Evolutionary conservation across 768 basidiomycete species (phyloP), one percentile per base, ranked within the genome.

Genomic region (Epithele typhae): DNA sequence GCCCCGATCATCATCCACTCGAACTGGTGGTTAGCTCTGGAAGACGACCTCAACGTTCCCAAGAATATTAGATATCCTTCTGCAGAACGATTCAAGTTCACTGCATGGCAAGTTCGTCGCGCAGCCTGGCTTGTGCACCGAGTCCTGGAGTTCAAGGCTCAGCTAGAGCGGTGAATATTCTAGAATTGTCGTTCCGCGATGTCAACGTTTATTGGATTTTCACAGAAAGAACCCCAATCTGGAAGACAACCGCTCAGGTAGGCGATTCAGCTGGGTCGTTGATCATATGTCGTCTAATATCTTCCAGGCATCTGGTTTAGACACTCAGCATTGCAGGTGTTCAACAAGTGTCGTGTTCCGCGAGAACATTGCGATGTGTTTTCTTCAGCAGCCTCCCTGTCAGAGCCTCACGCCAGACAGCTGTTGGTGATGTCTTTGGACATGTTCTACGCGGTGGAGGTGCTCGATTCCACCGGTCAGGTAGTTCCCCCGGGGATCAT

Each of bases 11-110:
- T 88, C 45, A 68, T 98, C 54, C 86, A 97, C 63, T 94, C 92
- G 3, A 97, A 96, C 60, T 97, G 93, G 93, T 97, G 94, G 94
- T 71, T 96, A 19, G 73, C 90, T 2, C 87, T 93, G 61, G 70
- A 75, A 35, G 82, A 94, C 51, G 92, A 96, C 64, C 59, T 74
- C 2, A 68, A 59, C 17, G 74, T 88, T 35, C 92, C 84, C 7
- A 64, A 60, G 6, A 38, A 58, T 2, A 63, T 68, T 5, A 37
- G 67, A 59, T 43, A 46, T 25, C 40, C 43, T 5, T 33, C 39
- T 3, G 14, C 39, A 1, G 25, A 9, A 11, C 17, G 23, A 5
- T 63, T 59, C n/a, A 66, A 67, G 32, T 66, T 86, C 40, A 87
- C 84, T 0, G 74, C 79, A 15, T 92, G 91, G 90, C 94, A 98